Conservation (phyloP, 176 grass and related monocot species). For the Stipa capillata region DNA sequence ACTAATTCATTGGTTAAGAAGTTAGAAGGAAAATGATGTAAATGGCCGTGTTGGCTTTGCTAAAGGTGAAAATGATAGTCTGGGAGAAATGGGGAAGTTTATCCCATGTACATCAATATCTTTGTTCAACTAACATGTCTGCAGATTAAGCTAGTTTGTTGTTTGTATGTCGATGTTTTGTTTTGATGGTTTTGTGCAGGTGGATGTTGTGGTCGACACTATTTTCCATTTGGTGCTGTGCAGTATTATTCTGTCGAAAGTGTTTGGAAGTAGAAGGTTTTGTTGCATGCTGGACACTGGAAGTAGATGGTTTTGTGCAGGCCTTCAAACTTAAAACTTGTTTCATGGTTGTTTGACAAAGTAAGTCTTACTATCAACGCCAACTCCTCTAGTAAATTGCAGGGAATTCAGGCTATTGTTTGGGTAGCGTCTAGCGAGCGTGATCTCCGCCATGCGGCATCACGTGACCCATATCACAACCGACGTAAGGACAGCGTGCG, state of each 20-base stretch:
- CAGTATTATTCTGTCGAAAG: not conserved
- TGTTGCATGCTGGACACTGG: not conserved
- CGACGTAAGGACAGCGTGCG: no score
- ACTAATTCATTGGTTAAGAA: conserved; percentile 42
- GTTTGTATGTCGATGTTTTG: not conserved
- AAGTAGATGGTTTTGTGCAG: no score
- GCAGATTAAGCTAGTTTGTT: not conserved
- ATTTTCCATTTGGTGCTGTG: not conserved
- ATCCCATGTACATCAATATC: not conserved
- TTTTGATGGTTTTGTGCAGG: not conserved
- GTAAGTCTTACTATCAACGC: no score
- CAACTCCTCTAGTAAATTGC: no score
- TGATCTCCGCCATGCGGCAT: no score
- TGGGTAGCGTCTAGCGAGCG: no score
- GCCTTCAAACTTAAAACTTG: no score
- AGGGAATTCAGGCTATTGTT: no score
- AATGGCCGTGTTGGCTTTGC: conserved; percentile 31
- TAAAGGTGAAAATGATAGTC: not conserved
- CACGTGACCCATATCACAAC: no score
- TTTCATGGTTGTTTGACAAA: no score
- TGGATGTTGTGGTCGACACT: not conserved
- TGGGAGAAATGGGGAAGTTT: not conserved
- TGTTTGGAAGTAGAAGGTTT: no score
- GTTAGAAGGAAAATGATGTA: conserved; percentile 28
- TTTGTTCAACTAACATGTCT: not conserved